Conservation (phyloP, 768 basidiomycete genomes). For the Tricholoma furcatifolium region DNA sequence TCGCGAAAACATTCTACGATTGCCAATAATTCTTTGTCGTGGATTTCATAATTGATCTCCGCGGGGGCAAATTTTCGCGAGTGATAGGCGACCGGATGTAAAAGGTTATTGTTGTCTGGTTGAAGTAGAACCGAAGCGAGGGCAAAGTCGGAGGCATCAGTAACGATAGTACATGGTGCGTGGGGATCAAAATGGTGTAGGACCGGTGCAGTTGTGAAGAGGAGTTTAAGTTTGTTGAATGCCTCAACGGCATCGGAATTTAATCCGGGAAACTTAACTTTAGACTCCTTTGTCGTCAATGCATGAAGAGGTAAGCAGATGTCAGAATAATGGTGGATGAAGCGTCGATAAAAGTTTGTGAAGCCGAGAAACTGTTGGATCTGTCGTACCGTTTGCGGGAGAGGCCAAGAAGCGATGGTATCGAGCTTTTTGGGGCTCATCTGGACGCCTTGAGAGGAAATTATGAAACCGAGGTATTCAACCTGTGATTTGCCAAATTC, state of each 20-base stretch:
- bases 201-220: conserved; percentile 28
- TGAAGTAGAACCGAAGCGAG: background rate
- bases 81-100: background rate
- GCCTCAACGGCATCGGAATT: conserved; percentile 7
- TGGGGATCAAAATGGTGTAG: conserved; percentile 18
- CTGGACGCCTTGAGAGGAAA: conserved; percentile 24
- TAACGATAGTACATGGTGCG: background rate
- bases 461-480: conserved; percentile 36
- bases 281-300: conserved; percentile 19
- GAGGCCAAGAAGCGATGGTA: conserved; percentile 33
- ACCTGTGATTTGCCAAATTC: conserved; percentile 27
- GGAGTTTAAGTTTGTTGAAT: conserved; percentile 25
- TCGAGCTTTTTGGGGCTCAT: conserved; percentile 40
- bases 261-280: background rate
- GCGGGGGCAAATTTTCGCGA: background rate
- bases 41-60: background rate
- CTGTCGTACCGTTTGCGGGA: conserved; percentile 26
- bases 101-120: background rate
- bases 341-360: background rate
- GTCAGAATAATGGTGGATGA: too few relatives aligned
- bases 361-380: conserved; percentile 27
- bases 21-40: background rate
- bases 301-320: conserved; percentile 1
- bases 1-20: background rate
- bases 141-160: background rate